Evolutionary conservation across 129 eudicot species (phyloP), one percentile per base, ranked within the genome.

Genomic region (Heracleum sosnowskyi): DNA sequence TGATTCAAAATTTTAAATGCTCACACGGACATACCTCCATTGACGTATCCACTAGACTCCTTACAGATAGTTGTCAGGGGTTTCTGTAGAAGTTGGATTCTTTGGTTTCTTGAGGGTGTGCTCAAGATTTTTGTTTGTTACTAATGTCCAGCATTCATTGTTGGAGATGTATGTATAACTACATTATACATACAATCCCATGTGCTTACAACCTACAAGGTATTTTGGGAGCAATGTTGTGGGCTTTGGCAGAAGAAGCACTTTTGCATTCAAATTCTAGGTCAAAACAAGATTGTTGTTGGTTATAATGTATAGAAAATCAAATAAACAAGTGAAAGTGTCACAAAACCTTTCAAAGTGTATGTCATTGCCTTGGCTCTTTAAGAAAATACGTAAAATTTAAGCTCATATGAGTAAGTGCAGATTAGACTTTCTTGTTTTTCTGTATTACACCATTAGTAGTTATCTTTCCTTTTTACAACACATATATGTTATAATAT

Each of bases 161-260:
- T 36, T 17, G 4, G 7, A 36, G 7, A 39, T 39, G 11, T 7
- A 40, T 40, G 4, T 24, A 24, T 11, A 39, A 18, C 42, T 20
- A 37, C 26, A 37, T 11, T 24, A 55, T 7, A 55, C 29, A 20
- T 55, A 55, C 26, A 9, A 37, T 39, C 47, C 46, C 75, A 7
- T 2, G 45, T 37, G 18, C 15, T 39, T 16, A 17, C 17, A 55
- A 20, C 26, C 11, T 63, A 29, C 70, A 28, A 63, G 49, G 34
- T 34, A 72, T 72, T 40, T 24, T 39, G 33, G 47, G 22, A 28
- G 9, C 2, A 10, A 40, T n/a, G 20, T 71, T 39, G 18, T 18
- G 75, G 51, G 31, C 26, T 72, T 72, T 72, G 29, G 45, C 31
- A 3, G 76, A 51, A 72, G 76, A 72, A 72, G n/a, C 76, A 24